Evolutionary conservation across 495 filamentous ascomycete species (phyloP).

Genomic region (Neurospora sublineolata): DNA sequence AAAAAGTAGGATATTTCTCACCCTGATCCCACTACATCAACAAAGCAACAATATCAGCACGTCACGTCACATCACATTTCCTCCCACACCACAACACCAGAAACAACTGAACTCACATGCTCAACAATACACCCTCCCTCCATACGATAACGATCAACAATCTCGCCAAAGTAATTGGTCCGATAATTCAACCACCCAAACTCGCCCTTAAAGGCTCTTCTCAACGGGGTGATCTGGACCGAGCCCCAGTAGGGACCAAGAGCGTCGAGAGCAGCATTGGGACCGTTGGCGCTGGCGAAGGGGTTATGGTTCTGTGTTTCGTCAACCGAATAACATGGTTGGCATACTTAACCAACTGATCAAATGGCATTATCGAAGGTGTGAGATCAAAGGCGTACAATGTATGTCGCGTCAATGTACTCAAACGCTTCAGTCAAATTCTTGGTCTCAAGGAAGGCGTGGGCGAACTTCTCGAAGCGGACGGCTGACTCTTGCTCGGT

Average conservation of each 20-base stretch:
- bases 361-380: background rate
- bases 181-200: conserved; percentile 21
- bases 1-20: background rate
- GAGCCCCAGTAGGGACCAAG: conserved; percentile 10
- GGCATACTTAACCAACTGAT: background rate
- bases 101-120: conserved; percentile 14
- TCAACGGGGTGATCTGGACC: conserved; percentile 11
- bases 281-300: background rate
- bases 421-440: conserved; percentile 24
- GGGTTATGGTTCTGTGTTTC: conserved; percentile 1
- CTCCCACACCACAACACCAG: background rate
- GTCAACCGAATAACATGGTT: background rate
- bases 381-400: conserved; percentile 6
- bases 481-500: conserved; percentile 14
- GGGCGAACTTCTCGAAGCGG: conserved; percentile 22
- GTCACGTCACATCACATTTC: background rate
- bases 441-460: conserved; percentile 22
- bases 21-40: background rate
- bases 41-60: background rate
- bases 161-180: conserved; percentile 7
- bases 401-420: conserved; percentile 19
- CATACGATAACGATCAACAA: conserved; percentile 20
- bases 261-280: conserved; percentile 4
- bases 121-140: conserved; percentile 23
- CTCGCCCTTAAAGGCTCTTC: conserved; percentile 14